These are phyloP conservation scores for Pseudozyma hubeiensis DNA, from an alignment of 1,284 basidiomycete species.

Conservation along the genomic window DNA sequence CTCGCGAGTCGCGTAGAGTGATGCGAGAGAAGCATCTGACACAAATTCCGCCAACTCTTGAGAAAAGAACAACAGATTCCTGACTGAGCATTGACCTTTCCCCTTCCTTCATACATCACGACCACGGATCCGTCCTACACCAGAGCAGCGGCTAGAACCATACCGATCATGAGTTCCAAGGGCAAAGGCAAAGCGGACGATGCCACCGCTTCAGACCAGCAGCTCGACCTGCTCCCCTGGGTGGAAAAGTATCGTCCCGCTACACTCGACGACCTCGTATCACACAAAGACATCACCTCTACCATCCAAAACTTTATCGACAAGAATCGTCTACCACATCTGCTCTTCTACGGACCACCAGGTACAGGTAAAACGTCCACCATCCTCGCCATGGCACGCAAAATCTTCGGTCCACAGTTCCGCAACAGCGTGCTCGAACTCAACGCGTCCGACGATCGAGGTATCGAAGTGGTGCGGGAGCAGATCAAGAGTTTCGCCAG, in stretches of 20 bases:
- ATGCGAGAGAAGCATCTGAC: slow-evolving; percentile 4
- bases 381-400: slow-evolving; percentile 92
- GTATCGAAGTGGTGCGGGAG: slow-evolving; percentile 97
- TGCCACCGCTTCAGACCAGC: slow-evolving; percentile 8
- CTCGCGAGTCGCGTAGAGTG: slow-evolving; percentile 39
- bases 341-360: slow-evolving; percentile 97
- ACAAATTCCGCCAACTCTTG: neutral
- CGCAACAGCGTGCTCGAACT: slow-evolving; percentile 95
- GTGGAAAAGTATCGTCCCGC: slow-evolving; percentile 67
- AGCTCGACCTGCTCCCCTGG: slow-evolving; percentile 55
- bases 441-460: slow-evolving; percentile 97
- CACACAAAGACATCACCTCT: slow-evolving; percentile 65
- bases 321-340: slow-evolving; percentile 91
- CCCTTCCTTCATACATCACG: neutral
- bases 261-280: slow-evolving; percentile 65
- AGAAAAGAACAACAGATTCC: slow-evolving; percentile 34
- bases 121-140: neutral
- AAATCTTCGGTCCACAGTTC: slow-evolving; percentile 85
- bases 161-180: slow-evolving; percentile 25
- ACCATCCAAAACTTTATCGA: slow-evolving; percentile 82
- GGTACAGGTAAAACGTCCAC: slow-evolving; percentile 98
- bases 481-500: slow-evolving; percentile 99
- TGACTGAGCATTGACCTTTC: slow-evolving; percentile 5
- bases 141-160: neutral
- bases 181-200: slow-evolving; percentile 48